Conservation (phyloP, 2,329 filamentous ascomycete species). For the Alternaria infectoria region DNA sequence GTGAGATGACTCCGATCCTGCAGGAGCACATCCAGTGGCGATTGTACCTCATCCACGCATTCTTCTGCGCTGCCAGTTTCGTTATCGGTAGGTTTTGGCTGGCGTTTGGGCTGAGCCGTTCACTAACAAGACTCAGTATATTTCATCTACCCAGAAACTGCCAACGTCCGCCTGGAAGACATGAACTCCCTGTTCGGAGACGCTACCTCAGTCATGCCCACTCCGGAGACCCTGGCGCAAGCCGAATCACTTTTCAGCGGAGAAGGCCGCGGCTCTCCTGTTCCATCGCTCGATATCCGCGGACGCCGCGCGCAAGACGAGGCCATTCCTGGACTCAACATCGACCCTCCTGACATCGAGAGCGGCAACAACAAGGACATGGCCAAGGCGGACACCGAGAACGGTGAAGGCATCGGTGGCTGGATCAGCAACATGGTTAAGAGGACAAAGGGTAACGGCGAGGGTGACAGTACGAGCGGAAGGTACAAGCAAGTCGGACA, state of each 20-base stretch:
- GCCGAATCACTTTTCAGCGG: slow-evolving; percentile 80
- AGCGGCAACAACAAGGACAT: slow-evolving; percentile 61
- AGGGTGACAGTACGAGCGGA: slow-evolving; percentile 51
- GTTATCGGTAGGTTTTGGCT: slow-evolving; percentile 77
- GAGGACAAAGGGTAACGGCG: slow-evolving; percentile 56
- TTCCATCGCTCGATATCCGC: slow-evolving; percentile 76
- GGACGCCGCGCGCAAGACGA: slow-evolving; percentile 55
- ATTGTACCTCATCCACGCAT: slow-evolving; percentile 91
- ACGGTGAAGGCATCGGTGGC: slow-evolving; percentile 66
- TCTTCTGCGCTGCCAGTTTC: slow-evolving; percentile 95
- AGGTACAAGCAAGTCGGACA: slow-evolving; percentile 57
- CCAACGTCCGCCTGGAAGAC: slow-evolving; percentile 91
- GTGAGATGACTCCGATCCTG: slow-evolving; percentile 90
- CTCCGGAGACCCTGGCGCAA: slow-evolving; percentile 78
- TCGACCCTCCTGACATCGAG: slow-evolving; percentile 74
- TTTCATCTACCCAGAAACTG: slow-evolving; percentile 97
- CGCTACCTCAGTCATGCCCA: slow-evolving; percentile 81
- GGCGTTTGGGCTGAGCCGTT: neutral
- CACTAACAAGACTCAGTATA: slow-evolving; percentile 69
- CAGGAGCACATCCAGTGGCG: slow-evolving; percentile 94
- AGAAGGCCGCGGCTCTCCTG: slow-evolving; percentile 69
- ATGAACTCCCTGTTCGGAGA: slow-evolving; percentile 97
- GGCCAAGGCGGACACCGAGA: slow-evolving; percentile 34
- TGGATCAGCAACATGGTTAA: slow-evolving; percentile 74
- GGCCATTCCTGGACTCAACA: slow-evolving; percentile 79